phyloP scores from a whole-genome alignment of 108 stramenopile species.

The Nitzschia sp. region DNA sequence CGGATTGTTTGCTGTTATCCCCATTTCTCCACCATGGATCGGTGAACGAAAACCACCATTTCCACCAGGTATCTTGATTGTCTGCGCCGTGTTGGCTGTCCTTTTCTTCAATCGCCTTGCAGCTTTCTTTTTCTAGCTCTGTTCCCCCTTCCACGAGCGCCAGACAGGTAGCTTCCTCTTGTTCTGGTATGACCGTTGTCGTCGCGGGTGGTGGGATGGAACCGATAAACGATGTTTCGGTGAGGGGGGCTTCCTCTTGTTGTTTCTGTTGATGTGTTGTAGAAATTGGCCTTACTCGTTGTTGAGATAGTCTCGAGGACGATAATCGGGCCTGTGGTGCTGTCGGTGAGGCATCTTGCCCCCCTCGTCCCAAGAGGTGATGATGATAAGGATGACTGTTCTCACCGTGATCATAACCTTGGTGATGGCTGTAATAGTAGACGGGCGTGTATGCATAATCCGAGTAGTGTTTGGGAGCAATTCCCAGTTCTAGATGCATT shows the following conservation, averaged over 20 bases:
- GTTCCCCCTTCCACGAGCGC: not conserved
- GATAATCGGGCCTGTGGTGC: not conserved
- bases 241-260: not conserved
- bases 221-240: not conserved
- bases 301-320: too few species aligned
- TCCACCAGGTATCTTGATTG: slow-evolving; percentile 35
- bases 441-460: slow-evolving; percentile 58
- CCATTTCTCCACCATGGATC: slow-evolving; percentile 23
- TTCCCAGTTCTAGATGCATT: slow-evolving; percentile 39
- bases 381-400: not conserved
- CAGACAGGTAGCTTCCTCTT: too few species aligned
- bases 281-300: not conserved
- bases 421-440: not conserved
- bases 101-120: not conserved
- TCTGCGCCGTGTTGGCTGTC: not conserved
- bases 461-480: slow-evolving; percentile 26
- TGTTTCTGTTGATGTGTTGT: not conserved
- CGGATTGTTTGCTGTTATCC: slow-evolving; percentile 21
- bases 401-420: not conserved
- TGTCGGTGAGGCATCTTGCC: not conserved
- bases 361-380: not conserved
- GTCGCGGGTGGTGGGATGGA: not conserved
- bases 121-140: not conserved
- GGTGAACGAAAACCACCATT: slow-evolving; percentile 41
- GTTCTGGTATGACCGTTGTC: not conserved